Percentiles rank a stretch among this genome's conserved stretches.
These are phyloP conservation scores for Leccinum pachyderme DNA, from an alignment of 1,284 basidiomycete genomes.

Conservation along the genomic window DNA sequence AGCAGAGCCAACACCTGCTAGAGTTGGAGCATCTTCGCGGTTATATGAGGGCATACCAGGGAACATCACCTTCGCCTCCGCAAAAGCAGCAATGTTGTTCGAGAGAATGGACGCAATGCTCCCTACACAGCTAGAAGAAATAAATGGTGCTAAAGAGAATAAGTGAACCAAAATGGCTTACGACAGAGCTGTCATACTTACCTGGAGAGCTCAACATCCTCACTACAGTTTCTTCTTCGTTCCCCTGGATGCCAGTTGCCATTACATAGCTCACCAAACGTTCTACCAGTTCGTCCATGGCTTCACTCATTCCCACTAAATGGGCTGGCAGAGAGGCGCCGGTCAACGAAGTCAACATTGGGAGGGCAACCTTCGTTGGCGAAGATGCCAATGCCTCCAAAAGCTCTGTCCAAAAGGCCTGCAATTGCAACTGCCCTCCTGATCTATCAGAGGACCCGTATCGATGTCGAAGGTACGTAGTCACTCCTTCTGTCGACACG, in stretches of 20 bases:
- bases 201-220: slow-evolving; percentile 20
- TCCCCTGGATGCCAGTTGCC: neutral
- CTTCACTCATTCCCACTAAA: slow-evolving; percentile 16
- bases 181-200: slow-evolving; percentile 12
- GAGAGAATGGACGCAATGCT: slow-evolving; percentile 19
- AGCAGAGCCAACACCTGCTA: slow-evolving; percentile 1
- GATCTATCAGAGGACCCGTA: slow-evolving; percentile 8
- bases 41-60: slow-evolving; percentile 7
- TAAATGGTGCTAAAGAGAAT: slow-evolving; percentile 16
- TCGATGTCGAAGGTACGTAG: slow-evolving; percentile 22
- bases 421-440: slow-evolving; percentile 11
- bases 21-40: slow-evolving; percentile 1
- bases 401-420: slow-evolving; percentile 23
- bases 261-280: slow-evolving; percentile 13
- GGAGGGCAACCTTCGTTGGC: slow-evolving; percentile 8
- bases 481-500: slow-evolving; percentile 43
- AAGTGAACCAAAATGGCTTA: neutral
- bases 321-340: slow-evolving; percentile 18
- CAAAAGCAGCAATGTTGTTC: slow-evolving; percentile 12
- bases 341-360: slow-evolving; percentile 15
- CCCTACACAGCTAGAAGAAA: slow-evolving; percentile 20
- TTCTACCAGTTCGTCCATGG: slow-evolving; percentile 25
- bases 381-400: slow-evolving; percentile 21
- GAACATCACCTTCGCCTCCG: slow-evolving; percentile 13
- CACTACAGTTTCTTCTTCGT: slow-evolving; percentile 1